Evolutionary conservation across 192 early-diverging fungal species (phyloP).

Genomic region (Martensiomyces pterosporus): DNA sequence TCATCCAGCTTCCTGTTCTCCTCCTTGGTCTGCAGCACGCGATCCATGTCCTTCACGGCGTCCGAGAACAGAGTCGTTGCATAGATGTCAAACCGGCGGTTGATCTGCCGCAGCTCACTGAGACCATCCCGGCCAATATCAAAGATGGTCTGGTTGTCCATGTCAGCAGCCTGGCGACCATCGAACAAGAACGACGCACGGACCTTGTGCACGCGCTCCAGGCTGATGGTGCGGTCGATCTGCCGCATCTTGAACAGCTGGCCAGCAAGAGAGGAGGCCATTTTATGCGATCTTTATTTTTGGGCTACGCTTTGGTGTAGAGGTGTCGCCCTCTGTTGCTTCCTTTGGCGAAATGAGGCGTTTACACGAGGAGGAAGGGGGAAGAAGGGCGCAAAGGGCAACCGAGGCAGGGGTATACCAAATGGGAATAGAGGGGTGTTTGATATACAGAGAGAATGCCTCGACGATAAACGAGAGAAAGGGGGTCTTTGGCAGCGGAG

Average conservation of each 20-base stretch:
- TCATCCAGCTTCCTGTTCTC: constrained; percentile 79
- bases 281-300: too few species aligned
- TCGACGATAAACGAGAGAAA: too few species aligned
- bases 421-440: too few species aligned
- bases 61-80: constrained; percentile 77
- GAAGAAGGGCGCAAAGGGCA: too few species aligned
- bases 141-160: constrained; percentile 83
- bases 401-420: too few species aligned
- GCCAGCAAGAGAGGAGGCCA: constrained; percentile 60
- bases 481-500: too few species aligned
- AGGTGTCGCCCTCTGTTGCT: too few species aligned
- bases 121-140: constrained; percentile 78
- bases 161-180: constrained; percentile 77
- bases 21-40: constrained; percentile 70
- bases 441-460: neutral
- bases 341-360: too few species aligned
- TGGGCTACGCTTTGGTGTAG: too few species aligned
- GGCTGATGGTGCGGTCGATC: constrained; percentile 55
- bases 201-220: constrained; percentile 54
- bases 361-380: too few species aligned
- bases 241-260: constrained; percentile 64
- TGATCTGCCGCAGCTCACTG: constrained; percentile 63
- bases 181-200: constrained; percentile 80
- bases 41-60: constrained; percentile 71
- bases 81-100: constrained; percentile 62